Evolutionary conservation across 2,329 filamentous ascomycete genomes (phyloP).

Genomic region (Fusarium sp.): DNA sequence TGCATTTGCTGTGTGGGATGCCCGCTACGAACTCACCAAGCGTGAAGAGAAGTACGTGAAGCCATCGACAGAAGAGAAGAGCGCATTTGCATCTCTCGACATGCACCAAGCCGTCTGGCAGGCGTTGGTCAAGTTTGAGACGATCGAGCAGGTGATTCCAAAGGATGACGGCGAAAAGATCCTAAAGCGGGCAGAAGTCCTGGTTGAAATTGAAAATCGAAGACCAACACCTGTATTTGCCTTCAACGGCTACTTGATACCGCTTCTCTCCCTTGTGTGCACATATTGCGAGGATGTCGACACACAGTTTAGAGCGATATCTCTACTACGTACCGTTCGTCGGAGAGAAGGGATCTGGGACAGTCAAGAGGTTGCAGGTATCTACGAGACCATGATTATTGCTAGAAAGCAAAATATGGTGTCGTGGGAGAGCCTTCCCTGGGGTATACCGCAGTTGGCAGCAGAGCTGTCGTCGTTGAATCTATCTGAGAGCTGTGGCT

Average conservation of each 20-base stretch:
- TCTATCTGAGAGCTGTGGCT: not conserved
- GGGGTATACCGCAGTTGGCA: not conserved
- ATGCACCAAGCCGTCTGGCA: constrained; percentile 11
- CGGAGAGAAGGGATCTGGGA: constrained; percentile 41
- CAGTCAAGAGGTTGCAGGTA: constrained; percentile 33
- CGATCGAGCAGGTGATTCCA: not conserved
- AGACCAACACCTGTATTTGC: constrained; percentile 19
- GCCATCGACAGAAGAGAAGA: not conserved
- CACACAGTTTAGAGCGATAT: constrained; percentile 17
- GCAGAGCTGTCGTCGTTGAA: not conserved
- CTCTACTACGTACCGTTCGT: constrained; percentile 17
- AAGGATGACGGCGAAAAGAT: constrained; percentile 10
- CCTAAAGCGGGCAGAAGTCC: constrained; percentile 10
- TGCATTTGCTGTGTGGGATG: not conserved
- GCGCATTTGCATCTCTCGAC: not conserved
- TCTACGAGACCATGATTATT: constrained; percentile 25
- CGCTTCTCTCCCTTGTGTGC: constrained; percentile 26
- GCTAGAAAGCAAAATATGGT: constrained; percentile 1
- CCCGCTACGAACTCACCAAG: not conserved
- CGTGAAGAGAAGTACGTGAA: not conserved
- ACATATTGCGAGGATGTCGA: constrained; percentile 11
- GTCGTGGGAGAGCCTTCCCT: not conserved
- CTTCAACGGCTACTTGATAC: constrained; percentile 27
- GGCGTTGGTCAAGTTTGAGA: not conserved
- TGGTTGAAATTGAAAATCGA: constrained; percentile 3